A percentile compares a stretch with the other conserved stretches of the same genome.
Evolutionary conservation across 805 yeast genomes (phyloP).

Genomic region (Candida bentonensis): DNA sequence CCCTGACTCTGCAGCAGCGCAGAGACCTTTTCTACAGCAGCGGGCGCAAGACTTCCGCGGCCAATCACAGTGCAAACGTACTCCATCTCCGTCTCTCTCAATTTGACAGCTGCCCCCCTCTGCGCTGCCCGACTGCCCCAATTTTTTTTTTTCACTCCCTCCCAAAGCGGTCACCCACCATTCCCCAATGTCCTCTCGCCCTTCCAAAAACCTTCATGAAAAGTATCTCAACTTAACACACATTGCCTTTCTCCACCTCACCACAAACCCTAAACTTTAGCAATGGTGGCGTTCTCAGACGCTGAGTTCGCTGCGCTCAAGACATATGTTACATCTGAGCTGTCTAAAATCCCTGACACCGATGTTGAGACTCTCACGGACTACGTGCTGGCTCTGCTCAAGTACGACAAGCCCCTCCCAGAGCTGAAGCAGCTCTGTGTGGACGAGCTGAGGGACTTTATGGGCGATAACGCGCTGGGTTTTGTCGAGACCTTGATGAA

Average conservation of each 20-base stretch:
- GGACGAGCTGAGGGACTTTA: slow-evolving; percentile 27
- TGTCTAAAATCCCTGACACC: slow-evolving; percentile 21
- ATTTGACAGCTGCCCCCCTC: no score
- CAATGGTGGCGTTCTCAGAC: background rate
- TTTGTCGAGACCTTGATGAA: slow-evolving; percentile 24
- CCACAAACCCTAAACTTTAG: no score
- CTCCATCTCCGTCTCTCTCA: no score
- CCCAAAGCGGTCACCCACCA: no score
- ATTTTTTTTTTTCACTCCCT: no score
- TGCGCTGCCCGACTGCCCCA: no score
- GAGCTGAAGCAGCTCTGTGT: slow-evolving; percentile 22
- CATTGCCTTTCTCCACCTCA: no score
- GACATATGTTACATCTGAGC: slow-evolving; percentile 2
- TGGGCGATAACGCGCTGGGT: slow-evolving; percentile 19
- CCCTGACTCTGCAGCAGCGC: background rate
- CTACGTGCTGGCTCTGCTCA: slow-evolving; percentile 29
- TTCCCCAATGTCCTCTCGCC: no score
- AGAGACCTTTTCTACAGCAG: background rate
- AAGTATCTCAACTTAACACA: no score
- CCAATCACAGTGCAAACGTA: background rate
- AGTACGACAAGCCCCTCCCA: slow-evolving; percentile 23
- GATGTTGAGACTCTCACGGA: slow-evolving; percentile 31
- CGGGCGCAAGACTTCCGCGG: background rate
- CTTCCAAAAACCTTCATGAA: no score
- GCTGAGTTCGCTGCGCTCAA: background rate